Evolutionary conservation across 2,329 filamentous ascomycete genomes (phyloP).

Genomic region (Pezicula radicicola): DNA sequence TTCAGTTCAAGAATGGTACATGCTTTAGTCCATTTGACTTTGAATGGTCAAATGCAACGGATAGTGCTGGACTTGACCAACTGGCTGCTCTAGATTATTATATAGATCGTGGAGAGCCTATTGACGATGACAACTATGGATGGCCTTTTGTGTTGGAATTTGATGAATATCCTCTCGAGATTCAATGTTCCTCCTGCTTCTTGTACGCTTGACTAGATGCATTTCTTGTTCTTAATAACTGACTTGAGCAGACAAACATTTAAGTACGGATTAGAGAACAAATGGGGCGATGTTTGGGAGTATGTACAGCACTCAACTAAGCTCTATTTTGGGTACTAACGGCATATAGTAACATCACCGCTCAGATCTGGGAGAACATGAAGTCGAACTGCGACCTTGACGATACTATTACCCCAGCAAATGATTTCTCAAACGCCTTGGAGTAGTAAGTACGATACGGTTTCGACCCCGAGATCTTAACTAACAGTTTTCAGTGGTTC

Average conservation of each 20-base stretch:
- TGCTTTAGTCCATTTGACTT: too few relatives aligned
- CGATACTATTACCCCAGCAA: neutral
- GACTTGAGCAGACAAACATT: neutral
- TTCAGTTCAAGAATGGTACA: too few relatives aligned
- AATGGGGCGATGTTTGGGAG: neutral
- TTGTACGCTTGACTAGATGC: neutral
- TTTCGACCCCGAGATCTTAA: too few relatives aligned
- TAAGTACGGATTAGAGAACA: neutral
- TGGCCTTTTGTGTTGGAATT: slow-evolving; percentile 3
- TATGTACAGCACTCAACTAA: neutral
- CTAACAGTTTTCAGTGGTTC: too few relatives aligned
- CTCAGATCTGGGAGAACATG: neutral
- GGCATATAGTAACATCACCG: neutral
- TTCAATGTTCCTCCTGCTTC: slow-evolving; percentile 6
- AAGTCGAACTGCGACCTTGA: neutral
- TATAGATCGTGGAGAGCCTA: neutral
- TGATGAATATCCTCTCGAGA: slow-evolving; percentile 8
- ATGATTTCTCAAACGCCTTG: neutral
- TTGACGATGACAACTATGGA: slow-evolving; percentile 10
- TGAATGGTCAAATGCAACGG: too few relatives aligned
- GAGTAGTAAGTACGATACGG: neutral
- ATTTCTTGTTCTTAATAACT: neutral
- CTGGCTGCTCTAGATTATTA: slow-evolving; percentile 6
- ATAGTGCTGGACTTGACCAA: too few relatives aligned
- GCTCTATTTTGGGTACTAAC: neutral